phyloP scores from a whole-genome alignment of 805 yeast species.

The Candida nanaspora region DNA sequence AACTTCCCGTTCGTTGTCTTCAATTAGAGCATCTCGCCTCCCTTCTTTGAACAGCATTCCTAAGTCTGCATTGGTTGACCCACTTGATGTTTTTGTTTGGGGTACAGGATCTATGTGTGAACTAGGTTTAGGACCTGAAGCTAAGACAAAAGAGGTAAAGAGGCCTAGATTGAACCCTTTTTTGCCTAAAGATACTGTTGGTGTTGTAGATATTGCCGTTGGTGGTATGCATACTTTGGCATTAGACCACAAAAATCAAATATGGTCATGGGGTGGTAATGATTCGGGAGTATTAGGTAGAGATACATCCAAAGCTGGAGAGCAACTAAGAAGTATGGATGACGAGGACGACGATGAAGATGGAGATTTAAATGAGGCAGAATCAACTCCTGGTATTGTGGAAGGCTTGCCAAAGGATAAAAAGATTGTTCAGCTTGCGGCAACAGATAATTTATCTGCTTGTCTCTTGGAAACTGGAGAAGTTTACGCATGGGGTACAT shows the following conservation, averaged over 20 bases:
- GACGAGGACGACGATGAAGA: slow-evolving; percentile 54
- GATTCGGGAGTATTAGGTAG: slow-evolving; percentile 91
- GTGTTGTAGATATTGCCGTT: slow-evolving; percentile 79
- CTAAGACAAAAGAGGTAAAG: slow-evolving; percentile 86
- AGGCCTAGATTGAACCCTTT: slow-evolving; percentile 89
- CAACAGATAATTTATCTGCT: slow-evolving; percentile 88
- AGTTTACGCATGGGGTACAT: slow-evolving; percentile 97
- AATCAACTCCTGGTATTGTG: slow-evolving; percentile 82
- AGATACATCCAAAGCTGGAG: slow-evolving; percentile 60
- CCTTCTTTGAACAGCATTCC: slow-evolving; percentile 38
- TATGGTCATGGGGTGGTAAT: slow-evolving; percentile 99
- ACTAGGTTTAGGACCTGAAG: slow-evolving; percentile 93
- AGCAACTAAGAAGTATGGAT: slow-evolving; percentile 61
- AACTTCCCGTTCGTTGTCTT: slow-evolving; percentile 30
- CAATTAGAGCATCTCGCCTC: slow-evolving; percentile 43
- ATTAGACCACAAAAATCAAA: slow-evolving; percentile 59
- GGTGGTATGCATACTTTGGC: slow-evolving; percentile 97
- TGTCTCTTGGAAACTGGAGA: slow-evolving; percentile 75
- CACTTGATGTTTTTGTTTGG: slow-evolving; percentile 82
- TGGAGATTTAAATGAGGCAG: slow-evolving; percentile 82
- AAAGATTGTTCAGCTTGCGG: slow-evolving; percentile 73
- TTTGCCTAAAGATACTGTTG: slow-evolving; percentile 52
- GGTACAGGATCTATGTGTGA: slow-evolving; percentile 98
- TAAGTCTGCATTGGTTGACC: slow-evolving; percentile 27
- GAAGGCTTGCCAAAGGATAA: slow-evolving; percentile 52